Percentiles rank a stretch among this genome's conserved stretches.
Evolutionary conservation across 192 early-diverging fungal genomes (phyloP).

Genomic region (Linnemannia hyalina): DNA sequence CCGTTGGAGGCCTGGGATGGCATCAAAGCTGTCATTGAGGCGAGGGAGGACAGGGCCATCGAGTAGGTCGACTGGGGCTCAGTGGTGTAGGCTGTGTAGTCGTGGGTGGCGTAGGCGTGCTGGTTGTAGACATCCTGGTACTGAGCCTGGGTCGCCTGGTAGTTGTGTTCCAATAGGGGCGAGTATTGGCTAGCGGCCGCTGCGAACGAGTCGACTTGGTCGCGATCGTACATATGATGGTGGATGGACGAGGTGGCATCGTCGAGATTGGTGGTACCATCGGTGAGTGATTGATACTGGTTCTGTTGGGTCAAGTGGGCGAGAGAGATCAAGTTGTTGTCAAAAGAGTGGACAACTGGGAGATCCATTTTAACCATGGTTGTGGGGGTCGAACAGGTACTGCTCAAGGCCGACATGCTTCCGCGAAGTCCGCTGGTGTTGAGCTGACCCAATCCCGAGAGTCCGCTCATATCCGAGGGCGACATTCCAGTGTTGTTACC

Average conservation of each 20-base stretch:
- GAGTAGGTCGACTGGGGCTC: constrained; percentile 23
- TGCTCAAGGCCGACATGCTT: constrained; percentile 17
- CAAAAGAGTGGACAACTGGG: constrained; percentile 20
- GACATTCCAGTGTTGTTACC: constrained; percentile 9
- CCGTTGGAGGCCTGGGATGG: constrained; percentile 12
- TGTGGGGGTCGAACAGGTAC: constrained; percentile 37
- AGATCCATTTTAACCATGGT: constrained; percentile 43
- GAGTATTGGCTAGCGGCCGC: constrained; percentile 20
- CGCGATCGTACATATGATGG: constrained; percentile 16
- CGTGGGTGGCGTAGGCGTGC: not conserved
- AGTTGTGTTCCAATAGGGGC: constrained; percentile 23
- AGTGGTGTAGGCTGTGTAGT: constrained; percentile 4
- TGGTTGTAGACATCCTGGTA: constrained; percentile 28
- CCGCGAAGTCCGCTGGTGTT: constrained; percentile 5
- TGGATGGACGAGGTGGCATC: not conserved
- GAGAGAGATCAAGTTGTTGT: constrained; percentile 11
- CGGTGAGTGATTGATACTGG: not conserved
- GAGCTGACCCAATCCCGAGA: constrained; percentile 9
- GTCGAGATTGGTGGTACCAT: not conserved
- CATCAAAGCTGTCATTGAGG: constrained; percentile 16
- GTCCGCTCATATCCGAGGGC: not conserved
- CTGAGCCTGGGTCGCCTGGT: constrained; percentile 7
- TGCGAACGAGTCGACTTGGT: constrained; percentile 18
- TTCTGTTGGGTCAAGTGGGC: constrained; percentile 17
- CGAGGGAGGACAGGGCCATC: constrained; percentile 23